phyloP scores from a whole-genome alignment of 2,329 filamentous ascomycete species.

The Aureobasidium sp. region DNA sequence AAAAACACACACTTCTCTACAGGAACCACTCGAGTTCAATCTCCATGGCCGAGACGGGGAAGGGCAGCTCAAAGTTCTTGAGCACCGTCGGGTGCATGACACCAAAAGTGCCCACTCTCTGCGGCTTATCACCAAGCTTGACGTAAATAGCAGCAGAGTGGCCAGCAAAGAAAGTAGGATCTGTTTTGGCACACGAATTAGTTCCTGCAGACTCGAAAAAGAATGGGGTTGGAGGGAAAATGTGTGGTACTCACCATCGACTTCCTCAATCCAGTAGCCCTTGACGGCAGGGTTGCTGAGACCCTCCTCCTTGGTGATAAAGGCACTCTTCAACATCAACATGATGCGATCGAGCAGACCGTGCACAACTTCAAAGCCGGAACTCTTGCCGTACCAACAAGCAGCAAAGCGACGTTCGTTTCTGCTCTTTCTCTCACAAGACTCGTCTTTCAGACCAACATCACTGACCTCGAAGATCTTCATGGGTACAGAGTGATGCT shows the following conservation, averaged over 20 bases:
- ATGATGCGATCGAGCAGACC: conserved; percentile 86
- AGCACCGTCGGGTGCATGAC: conserved; percentile 89
- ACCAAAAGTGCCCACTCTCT: conserved; percentile 79
- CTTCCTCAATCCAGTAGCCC: conserved; percentile 85
- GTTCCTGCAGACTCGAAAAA: too few species aligned
- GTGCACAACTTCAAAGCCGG: conserved; percentile 92
- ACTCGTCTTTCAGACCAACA: conserved; percentile 80
- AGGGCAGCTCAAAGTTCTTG: conserved; percentile 87
- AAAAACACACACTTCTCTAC: neutral
- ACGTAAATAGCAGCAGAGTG: conserved; percentile 81
- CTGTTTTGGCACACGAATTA: conserved; percentile 27
- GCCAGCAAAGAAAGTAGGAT: conserved; percentile 84
- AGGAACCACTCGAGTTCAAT: conserved; percentile 12
- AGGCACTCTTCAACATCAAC: conserved; percentile 79
- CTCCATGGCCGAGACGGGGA: conserved; percentile 69
- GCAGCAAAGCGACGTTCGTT: conserved; percentile 97
- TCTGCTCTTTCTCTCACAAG: conserved; percentile 71
- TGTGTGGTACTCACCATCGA: conserved; percentile 67
- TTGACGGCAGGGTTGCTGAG: conserved; percentile 44
- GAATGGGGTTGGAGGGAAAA: too few species aligned
- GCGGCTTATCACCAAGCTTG: conserved; percentile 60
- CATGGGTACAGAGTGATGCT: conserved; percentile 77
- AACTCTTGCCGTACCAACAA: conserved; percentile 87
- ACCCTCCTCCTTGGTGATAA: conserved; percentile 67
- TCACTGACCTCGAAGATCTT: conserved; percentile 89